A percentile compares a stretch with the other conserved stretches of the same genome.
phyloP scores from a whole-genome alignment of 2,329 filamentous ascomycete genomes.

The Colletotrichum sp. region DNA sequence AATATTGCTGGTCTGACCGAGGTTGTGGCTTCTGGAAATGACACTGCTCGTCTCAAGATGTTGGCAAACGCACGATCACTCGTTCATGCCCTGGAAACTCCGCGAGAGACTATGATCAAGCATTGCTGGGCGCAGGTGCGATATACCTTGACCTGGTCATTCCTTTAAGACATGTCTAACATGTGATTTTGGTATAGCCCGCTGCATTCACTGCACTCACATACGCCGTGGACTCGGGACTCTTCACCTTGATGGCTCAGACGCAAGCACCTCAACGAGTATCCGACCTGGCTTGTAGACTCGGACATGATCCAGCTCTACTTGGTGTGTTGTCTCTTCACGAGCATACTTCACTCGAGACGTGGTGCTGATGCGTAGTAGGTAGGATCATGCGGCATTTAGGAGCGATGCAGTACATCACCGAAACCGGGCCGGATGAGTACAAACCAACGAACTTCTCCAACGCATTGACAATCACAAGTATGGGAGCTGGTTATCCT shows the following conservation, averaged over 20 bases:
- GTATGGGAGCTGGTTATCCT: constrained; percentile 38
- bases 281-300: not conserved
- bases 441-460: constrained; percentile 43
- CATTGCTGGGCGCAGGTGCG: constrained; percentile 48
- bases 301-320: not conserved
- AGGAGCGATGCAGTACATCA: constrained; percentile 42
- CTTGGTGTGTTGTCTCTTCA: not conserved
- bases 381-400: constrained; percentile 41
- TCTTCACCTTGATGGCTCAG: constrained; percentile 37
- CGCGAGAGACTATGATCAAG: constrained; percentile 51
- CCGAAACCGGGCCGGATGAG: constrained; percentile 36
- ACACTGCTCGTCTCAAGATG: not conserved
- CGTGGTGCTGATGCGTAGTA: not conserved
- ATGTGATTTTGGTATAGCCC: constrained; percentile 8
- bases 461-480: constrained; percentile 35
- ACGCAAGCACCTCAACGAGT: constrained; percentile 6
- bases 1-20: not conserved
- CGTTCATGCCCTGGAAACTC: constrained; percentile 43
- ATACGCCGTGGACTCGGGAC: constrained; percentile 36
- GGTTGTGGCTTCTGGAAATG: not conserved
- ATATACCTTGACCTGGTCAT: accelerated
- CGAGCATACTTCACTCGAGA: accelerated
- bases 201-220: constrained; percentile 28
- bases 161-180: accelerated
- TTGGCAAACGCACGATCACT: not conserved